These are phyloP conservation scores for Nannizziopsis barbatae DNA, from an alignment of 2,329 filamentous ascomycete species.

Conservation along the genomic window DNA sequence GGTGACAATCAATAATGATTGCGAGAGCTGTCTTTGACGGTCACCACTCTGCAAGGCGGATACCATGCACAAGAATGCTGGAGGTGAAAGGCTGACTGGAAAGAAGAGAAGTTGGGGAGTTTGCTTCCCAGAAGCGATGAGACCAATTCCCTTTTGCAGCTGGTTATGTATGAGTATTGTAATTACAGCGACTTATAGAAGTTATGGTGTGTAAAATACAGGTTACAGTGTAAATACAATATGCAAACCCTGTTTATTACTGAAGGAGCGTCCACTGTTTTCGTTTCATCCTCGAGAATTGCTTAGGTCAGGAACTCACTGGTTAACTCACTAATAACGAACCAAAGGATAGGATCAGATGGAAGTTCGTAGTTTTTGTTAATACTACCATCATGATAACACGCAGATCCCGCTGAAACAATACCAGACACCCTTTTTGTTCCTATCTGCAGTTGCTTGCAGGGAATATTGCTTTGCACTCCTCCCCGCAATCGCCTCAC, in stretches of 20 bases:
- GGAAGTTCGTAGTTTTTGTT: too few species aligned
- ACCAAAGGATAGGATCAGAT: too few species aligned
- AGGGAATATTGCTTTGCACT: too few species aligned
- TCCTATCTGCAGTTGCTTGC: too few species aligned
- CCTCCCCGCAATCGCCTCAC: too few species aligned
- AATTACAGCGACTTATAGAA: neutral
- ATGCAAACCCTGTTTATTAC: too few species aligned
- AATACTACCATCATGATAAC: too few species aligned
- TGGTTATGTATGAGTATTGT: neutral
- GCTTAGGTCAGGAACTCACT: constrained; percentile 4
- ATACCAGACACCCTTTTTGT: too few species aligned
- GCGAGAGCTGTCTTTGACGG: constrained; percentile 2
- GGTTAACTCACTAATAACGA: neutral
- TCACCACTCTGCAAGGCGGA: constrained; percentile 6
- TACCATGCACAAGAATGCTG: constrained; percentile 15
- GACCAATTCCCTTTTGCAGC: neutral
- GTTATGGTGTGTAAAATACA: neutral
- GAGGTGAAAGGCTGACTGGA: constrained; percentile 7
- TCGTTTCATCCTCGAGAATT: constrained; percentile 1
- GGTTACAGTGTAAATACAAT: neutral
- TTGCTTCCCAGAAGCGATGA: too few species aligned
- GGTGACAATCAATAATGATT: constrained; percentile 7
- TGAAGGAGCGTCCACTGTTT: neutral
- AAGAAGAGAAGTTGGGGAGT: neutral
- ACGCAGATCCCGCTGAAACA: too few species aligned